Evolutionary conservation across 129 eudicot species (phyloP), one percentile per base, ranked within the genome.

Genomic region (Rutidosis leptorrhynchoides): DNA sequence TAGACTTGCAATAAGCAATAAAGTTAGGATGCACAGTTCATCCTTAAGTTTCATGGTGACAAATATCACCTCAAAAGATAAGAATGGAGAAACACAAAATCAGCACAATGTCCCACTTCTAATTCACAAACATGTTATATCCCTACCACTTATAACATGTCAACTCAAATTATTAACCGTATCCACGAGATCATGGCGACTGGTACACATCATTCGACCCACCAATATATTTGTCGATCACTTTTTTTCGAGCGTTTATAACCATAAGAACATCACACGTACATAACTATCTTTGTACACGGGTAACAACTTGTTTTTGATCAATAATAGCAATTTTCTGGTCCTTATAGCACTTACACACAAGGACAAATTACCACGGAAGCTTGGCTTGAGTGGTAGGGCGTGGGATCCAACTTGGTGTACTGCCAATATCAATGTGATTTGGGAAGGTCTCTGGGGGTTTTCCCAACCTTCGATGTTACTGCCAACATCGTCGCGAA

Each of bases 1-100:
- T 17, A 55, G 49, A 56, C 29, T 56, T 68, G 73, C 35, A 64
- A 68, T 32, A 15, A 35, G 15, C 42, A 29, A 7, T 54, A 68
- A 68, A 53, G 62, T 57, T 57, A 10, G 21, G 33, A 25, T 57
- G 33, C 33, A 57, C 62, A 21, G 33, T 40, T 40, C 23, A 49
- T 49, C 55, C 10, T 16, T 17, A 49, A 49, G 55, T 49, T 17
- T 3, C 55, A 35, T 53, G 43, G 52, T 62, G 70, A 72, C 77
- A 72, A 51, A 51, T 51, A 16, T n/a, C 23, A 51, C 23, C 56
- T 51, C 56, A 51, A 51, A 51, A 51, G 25, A 51, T 51, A 51
- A 51, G 56, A 51, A 51, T 19, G 56, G 4, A 17, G 56, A 51
- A 51, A 51, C 25, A 51, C 6, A 51, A 17, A 51, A 51, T 17